These are phyloP conservation scores for Colletotrichum liriopes DNA, from an alignment of 2,329 filamentous ascomycete genomes.

Conservation along the genomic window DNA sequence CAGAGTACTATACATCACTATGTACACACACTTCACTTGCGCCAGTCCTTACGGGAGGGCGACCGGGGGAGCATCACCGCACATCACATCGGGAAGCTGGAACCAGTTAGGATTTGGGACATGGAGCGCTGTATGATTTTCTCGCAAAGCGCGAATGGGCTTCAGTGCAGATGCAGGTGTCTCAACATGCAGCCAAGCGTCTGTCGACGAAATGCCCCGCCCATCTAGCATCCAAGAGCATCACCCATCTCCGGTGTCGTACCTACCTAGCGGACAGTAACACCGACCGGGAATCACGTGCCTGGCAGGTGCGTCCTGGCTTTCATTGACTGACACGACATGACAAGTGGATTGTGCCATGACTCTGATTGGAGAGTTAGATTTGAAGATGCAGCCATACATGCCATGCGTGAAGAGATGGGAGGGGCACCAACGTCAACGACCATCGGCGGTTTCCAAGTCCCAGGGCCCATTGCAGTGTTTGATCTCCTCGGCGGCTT, in stretches of 20 bases:
- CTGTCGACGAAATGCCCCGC: background rate
- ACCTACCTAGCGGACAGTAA: slow-evolving; percentile 2
- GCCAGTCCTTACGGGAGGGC: background rate
- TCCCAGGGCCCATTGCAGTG: background rate
- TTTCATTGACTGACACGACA: background rate
- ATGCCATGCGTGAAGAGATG: background rate
- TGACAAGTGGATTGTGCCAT: slow-evolving; percentile 2
- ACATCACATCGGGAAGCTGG: background rate
- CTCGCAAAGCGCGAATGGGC: background rate
- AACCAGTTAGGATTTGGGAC: background rate
- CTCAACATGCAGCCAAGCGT: no score
- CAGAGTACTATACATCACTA: background rate
- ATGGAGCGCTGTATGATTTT: background rate
- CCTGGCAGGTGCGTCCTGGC: slow-evolving; percentile 3
- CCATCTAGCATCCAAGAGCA: background rate
- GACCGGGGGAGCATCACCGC: background rate
- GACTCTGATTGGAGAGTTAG: slow-evolving; percentile 4
- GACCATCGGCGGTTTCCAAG: background rate
- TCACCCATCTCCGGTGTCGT: background rate
- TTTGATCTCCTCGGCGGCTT: slow-evolving; percentile 1
- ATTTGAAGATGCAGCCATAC: background rate
- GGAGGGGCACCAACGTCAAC: slow-evolving; percentile 8
- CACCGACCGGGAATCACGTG: background rate
- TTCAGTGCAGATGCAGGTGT: background rate
- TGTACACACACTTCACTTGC: background rate